Conservation (phyloP, 2,329 filamentous ascomycete species). For the Lasiodiplodia citricola region DNA sequence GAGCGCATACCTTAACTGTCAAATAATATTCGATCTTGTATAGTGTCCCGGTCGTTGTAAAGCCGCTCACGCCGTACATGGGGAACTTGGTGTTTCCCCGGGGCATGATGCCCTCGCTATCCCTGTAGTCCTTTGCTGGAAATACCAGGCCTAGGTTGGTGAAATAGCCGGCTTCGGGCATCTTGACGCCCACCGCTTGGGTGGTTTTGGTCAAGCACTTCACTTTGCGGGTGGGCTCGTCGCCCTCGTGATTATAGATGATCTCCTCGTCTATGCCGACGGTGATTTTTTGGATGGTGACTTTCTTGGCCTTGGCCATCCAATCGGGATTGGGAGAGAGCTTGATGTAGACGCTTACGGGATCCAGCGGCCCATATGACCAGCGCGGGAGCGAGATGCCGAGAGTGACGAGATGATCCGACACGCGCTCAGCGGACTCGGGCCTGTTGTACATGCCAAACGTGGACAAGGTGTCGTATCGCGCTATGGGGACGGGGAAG, state of each 20-base stretch:
- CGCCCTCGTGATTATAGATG: conserved; percentile 97
- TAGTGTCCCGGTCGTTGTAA: conserved; percentile 89
- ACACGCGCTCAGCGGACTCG: conserved; percentile 82
- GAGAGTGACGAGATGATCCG: conserved; percentile 89
- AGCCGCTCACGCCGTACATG: conserved; percentile 84
- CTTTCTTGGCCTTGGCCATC: conserved; percentile 86
- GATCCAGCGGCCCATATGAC: conserved; percentile 95
- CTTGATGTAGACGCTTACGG: conserved; percentile 95
- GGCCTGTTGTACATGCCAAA: conserved; percentile 99
- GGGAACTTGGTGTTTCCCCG: conserved; percentile 87
- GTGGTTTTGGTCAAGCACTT: conserved; percentile 86
- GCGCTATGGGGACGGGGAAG: conserved; percentile 86
- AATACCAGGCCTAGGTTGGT: conserved; percentile 92
- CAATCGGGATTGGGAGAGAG: conserved; percentile 90
- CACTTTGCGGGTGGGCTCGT: conserved; percentile 88
- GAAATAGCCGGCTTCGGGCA: conserved; percentile 90
- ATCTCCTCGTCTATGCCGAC: conserved; percentile 96
- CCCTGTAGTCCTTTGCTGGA: conserved; percentile 85
- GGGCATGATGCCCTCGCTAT: conserved; percentile 85
- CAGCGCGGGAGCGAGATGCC: conserved; percentile 91
- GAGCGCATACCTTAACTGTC: conserved; percentile 76
- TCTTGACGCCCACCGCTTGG: conserved; percentile 78
- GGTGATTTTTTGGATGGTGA: conserved; percentile 93
- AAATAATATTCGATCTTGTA: conserved; percentile 99
- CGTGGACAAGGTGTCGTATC: conserved; percentile 96